phyloP scores from a whole-genome alignment of 116 monocot species.

The Zostera marina region DNA sequence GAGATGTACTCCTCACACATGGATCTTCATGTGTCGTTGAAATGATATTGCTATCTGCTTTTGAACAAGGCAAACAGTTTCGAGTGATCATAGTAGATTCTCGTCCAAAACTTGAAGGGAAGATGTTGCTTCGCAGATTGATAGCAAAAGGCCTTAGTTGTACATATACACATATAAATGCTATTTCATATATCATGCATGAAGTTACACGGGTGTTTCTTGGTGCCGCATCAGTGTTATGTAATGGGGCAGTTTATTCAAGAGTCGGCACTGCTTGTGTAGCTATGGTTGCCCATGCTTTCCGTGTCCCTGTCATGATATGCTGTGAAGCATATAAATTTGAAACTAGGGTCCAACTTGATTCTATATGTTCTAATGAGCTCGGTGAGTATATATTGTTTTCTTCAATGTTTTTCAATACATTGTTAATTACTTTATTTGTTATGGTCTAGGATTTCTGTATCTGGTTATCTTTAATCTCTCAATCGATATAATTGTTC shows the following conservation, averaged over 20 bases:
- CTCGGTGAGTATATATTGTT: slow-evolving; percentile 54
- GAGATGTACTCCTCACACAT: slow-evolving; percentile 84
- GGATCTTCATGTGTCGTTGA: slow-evolving; percentile 85
- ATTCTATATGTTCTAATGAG: slow-evolving; percentile 98
- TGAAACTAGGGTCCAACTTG: slow-evolving; percentile 78
- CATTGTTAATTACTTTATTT: background rate
- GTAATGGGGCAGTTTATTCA: slow-evolving; percentile 85
- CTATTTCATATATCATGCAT: slow-evolving; percentile 93
- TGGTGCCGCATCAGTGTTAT: slow-evolving; percentile 61
- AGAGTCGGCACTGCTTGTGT: slow-evolving; percentile 87
- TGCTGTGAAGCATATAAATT: slow-evolving; percentile 99
- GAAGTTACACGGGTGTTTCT: slow-evolving; percentile 82
- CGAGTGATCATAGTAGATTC: slow-evolving; percentile 85
- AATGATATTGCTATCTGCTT: slow-evolving; percentile 63
- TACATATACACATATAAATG: slow-evolving; percentile 94
- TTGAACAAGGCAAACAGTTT: slow-evolving; percentile 64
- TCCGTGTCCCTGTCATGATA: slow-evolving; percentile 77
- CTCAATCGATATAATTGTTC: background rate
- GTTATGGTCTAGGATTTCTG: background rate
- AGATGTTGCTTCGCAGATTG: slow-evolving; percentile 48
- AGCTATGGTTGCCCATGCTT: slow-evolving; percentile 84
- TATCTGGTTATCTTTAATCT: background rate
- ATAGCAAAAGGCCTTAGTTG: slow-evolving; percentile 62
- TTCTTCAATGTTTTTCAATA: background rate
- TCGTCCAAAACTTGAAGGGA: slow-evolving; percentile 90